Percentiles rank a stretch among this genome's conserved stretches.
Evolutionary conservation across 2,329 filamentous ascomycete genomes (phyloP).

Genomic region (Parafenestella ontariensis): DNA sequence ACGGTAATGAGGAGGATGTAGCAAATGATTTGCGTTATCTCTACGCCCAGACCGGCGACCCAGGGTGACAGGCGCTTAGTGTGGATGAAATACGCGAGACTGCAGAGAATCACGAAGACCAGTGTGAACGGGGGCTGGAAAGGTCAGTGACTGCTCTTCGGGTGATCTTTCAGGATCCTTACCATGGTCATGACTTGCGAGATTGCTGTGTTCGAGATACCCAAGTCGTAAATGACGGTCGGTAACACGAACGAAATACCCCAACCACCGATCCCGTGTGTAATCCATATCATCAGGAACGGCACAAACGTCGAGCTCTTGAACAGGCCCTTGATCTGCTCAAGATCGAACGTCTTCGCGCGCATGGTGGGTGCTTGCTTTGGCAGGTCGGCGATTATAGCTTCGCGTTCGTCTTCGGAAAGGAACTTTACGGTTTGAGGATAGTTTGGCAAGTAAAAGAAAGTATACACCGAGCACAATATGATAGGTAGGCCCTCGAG

Average conservation of each 20-base stretch:
- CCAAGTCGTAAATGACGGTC: conserved; percentile 29
- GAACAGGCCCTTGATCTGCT: conserved; percentile 24
- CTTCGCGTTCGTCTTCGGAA: conserved; percentile 21
- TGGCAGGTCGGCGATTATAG: conserved; percentile 24
- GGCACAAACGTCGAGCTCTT: conserved; percentile 26
- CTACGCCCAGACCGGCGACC: conserved; percentile 32
- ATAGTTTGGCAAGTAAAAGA: conserved; percentile 30
- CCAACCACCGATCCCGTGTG: conserved; percentile 32
- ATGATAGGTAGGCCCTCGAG: conserved; percentile 31
- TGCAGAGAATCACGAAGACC: conserved; percentile 28
- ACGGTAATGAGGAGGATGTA: conserved; percentile 52
- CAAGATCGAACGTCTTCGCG: conserved; percentile 31
- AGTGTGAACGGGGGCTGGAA: conserved; percentile 27
- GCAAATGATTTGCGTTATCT: conserved; percentile 47
- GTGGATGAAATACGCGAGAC: conserved; percentile 28
- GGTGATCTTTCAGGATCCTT: conserved; percentile 8
- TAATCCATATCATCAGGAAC: conserved; percentile 35
- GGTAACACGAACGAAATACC: conserved; percentile 32
- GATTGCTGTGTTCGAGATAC: conserved; percentile 26
- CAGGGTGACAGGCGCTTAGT: conserved; percentile 28
- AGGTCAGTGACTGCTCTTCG: neutral
- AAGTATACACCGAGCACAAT: conserved; percentile 21
- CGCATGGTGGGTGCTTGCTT: conserved; percentile 30
- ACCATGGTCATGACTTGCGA: conserved; percentile 34
- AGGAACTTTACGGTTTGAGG: conserved; percentile 26